These are phyloP conservation scores for Fusarium agapanthi DNA, from an alignment of 2,329 filamentous ascomycete species.

Conservation along the genomic window DNA sequence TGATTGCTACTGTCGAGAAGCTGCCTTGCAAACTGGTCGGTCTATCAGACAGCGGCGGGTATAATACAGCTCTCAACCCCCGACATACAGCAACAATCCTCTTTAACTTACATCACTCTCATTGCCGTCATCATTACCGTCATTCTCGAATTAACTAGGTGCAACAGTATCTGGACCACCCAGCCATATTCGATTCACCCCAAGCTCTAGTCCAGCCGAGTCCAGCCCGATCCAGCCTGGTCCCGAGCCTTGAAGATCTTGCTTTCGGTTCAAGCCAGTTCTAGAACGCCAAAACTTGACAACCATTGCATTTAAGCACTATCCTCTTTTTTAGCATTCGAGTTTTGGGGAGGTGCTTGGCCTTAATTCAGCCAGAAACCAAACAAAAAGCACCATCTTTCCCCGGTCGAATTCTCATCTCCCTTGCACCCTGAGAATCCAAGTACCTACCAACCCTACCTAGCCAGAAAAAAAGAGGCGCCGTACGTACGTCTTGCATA, in stretches of 20 bases:
- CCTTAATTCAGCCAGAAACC: constrained; percentile 14
- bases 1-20: not conserved
- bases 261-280: constrained; percentile 28
- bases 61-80: constrained; percentile 4
- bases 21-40: not conserved
- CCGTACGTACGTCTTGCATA: constrained; percentile 3
- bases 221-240: constrained; percentile 35
- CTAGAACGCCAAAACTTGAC: constrained; percentile 33
- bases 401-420: not conserved
- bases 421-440: not conserved
- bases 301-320: constrained; percentile 25
- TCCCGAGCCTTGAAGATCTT: constrained; percentile 29
- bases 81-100: not conserved
- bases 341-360: constrained; percentile 6
- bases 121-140: not conserved
- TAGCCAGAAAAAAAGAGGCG: constrained; percentile 6
- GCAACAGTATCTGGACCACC: not conserved
- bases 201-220: constrained; percentile 27
- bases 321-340: constrained; percentile 26
- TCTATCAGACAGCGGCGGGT: not conserved
- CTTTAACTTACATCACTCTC: not conserved
- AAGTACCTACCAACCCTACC: not conserved
- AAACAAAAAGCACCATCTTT: constrained; percentile 14
- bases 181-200: constrained; percentile 14
- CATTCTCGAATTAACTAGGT: constrained; percentile 1